These are phyloP conservation scores for Pseudonitzschia delicatissima DNA, from an alignment of 108 stramenopile genomes.

Conservation along the genomic window DNA sequence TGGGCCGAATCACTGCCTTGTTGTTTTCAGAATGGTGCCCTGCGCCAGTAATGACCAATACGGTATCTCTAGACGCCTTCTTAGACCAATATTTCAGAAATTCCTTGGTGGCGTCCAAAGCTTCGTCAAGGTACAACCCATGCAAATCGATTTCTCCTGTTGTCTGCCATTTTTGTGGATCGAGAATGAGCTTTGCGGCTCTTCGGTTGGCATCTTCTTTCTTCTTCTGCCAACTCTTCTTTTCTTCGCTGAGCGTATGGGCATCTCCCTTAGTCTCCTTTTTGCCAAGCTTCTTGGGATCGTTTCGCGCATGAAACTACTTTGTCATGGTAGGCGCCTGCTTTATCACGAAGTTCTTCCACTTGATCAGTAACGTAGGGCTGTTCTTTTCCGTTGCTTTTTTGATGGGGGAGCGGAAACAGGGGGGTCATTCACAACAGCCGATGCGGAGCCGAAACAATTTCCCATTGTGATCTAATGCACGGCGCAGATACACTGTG, in stretches of 20 bases:
- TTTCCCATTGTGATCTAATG: constrained; percentile 13
- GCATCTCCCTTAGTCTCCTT: constrained; percentile 11
- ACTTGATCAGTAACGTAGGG: constrained; percentile 9
- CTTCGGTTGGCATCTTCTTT: constrained; percentile 11
- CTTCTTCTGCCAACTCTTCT: constrained; percentile 15
- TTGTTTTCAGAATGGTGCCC: constrained; percentile 18
- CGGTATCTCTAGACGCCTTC: not conserved
- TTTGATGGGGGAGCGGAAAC: not conserved
- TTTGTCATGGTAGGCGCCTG: constrained; percentile 6
- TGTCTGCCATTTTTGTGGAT: constrained; percentile 16
- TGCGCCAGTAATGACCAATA: constrained; percentile 17
- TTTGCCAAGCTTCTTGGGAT: constrained; percentile 17
- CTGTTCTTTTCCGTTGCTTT: constrained; percentile 11
- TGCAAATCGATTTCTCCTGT: constrained; percentile 15
- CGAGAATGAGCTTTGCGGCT: constrained; percentile 14
- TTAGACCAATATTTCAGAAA: constrained; percentile 20
- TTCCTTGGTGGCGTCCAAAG: constrained; percentile 1
- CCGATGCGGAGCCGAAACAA: constrained; percentile 12
- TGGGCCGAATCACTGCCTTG: constrained; percentile 11
- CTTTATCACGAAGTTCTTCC: constrained; percentile 4
- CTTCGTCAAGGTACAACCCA: constrained; percentile 15
- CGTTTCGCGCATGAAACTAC: constrained; percentile 2
- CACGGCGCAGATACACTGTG: no score
- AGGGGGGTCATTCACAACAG: not conserved
- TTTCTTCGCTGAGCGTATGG: constrained; percentile 10